Conservation (phyloP, 331 rosid genomes). For the Pyracantha coccinea region DNA sequence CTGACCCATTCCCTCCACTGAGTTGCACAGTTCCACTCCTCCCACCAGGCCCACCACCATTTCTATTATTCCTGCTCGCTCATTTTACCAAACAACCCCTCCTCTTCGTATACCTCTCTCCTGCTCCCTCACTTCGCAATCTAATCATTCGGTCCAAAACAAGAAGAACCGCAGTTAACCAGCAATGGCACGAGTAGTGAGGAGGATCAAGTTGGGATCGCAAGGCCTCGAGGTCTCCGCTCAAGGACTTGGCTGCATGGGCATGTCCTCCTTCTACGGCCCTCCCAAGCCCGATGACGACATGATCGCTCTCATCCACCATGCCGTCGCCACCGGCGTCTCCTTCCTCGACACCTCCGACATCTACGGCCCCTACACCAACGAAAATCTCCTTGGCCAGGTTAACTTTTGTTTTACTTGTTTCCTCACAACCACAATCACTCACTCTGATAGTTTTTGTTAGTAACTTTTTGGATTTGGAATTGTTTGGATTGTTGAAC, state of each 20-base stretch:
- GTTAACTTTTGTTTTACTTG: neutral
- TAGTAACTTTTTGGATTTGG: neutral
- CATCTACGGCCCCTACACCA: slow-evolving; percentile 16
- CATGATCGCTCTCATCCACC: slow-evolving; percentile 30
- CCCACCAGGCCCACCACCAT: too few relatives aligned
- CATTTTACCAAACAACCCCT: too few relatives aligned
- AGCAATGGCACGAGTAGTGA: slow-evolving; percentile 32
- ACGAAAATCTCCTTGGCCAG: slow-evolving; percentile 28
- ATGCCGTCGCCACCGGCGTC: neutral
- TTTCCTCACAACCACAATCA: neutral
- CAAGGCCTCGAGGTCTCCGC: slow-evolving; percentile 53
- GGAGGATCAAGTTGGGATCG: slow-evolving; percentile 54
- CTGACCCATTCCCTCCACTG: too few relatives aligned
- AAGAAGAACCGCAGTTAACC: neutral
- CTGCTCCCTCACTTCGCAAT: neutral
- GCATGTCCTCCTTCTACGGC: slow-evolving; percentile 52
- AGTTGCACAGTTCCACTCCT: too few relatives aligned
- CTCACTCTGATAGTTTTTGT: neutral
- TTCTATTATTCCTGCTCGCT: too few relatives aligned
- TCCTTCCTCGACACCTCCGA: neutral
- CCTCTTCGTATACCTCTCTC: too few relatives aligned
- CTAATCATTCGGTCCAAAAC: neutral
- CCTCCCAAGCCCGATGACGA: slow-evolving; percentile 47
- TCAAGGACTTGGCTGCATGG: slow-evolving; percentile 71
- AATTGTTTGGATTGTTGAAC: neutral